Percentiles rank a stretch among this genome's conserved stretches.
Evolutionary conservation across 108 stramenopile species (phyloP).

Genomic region (Mediolabrus comicus): DNA sequence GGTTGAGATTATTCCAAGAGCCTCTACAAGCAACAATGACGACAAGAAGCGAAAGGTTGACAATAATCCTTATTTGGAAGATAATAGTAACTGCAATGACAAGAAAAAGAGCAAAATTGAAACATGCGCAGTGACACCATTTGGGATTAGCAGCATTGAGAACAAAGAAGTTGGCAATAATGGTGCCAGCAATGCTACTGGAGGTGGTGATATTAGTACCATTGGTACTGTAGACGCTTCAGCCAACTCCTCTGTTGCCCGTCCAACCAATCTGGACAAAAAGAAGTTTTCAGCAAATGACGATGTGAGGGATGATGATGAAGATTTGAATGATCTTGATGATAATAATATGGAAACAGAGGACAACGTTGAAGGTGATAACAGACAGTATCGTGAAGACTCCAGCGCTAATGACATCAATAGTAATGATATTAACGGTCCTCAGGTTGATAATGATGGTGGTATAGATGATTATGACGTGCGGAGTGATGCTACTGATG

Average conservation of each 20-base stretch:
- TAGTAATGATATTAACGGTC: not conserved
- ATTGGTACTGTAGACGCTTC: not conserved
- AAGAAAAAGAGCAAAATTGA: not conserved
- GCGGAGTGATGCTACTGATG: not conserved
- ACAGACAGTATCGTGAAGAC: no score
- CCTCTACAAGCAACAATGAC: not conserved
- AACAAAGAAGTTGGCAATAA: not conserved
- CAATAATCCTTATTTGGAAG: not conserved
- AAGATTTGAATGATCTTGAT: not conserved
- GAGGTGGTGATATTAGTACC: not conserved
- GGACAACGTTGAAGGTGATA: not conserved
- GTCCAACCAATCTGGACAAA: not conserved
- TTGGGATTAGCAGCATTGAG: not conserved
- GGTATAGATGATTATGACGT: not conserved
- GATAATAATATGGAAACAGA: not conserved
- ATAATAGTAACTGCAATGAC: not conserved
- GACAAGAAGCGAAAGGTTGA: not conserved
- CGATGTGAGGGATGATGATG: not conserved
- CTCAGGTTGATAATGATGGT: constrained; percentile 2
- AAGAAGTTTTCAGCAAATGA: not conserved
- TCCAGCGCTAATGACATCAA: no score
- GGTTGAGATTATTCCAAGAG: constrained; percentile 10
- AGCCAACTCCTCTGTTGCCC: not conserved
- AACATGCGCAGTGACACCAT: not conserved
- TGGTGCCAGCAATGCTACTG: not conserved